Evolutionary conservation across 2,329 filamentous ascomycete genomes (phyloP), one percentile per base, ranked within the genome.

Genomic region (Fusarium vanettenii): DNA sequence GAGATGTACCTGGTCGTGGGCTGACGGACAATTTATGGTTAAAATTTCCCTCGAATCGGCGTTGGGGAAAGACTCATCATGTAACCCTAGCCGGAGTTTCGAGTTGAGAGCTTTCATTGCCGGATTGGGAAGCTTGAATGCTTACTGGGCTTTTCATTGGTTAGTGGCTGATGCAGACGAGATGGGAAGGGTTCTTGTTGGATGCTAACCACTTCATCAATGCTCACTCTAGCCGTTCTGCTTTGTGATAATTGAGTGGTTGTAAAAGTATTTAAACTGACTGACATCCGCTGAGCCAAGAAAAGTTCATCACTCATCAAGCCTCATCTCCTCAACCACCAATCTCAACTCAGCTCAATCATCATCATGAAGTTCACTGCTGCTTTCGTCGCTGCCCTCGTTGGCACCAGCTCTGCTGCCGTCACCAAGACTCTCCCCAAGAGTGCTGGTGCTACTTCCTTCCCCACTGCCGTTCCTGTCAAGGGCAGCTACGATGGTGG

Each of bases 361-460:
- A 35, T 16, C 25, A 50, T 25, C 64, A 75, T 75, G 73, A 75
- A 75, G 73, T 76, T 71, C 64, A 64, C 61, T n/a, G 45, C 70
- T 11, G 56, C 66, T 45, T 55, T 76, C 55, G 56, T 76, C 55
- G 73, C 72, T 18, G 63, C 64, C 64, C 67, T 75, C n/a, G 67
- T 64, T 60, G 67, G 73, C 61, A 60, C 75, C 13, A 67, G 67
- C 9, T 75, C 73, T 2, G 73, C 73, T 27, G 73, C 73, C 52
- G 73, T 74, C 41, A 76, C 73, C 27, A 76, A 65, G 60, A 76
- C 73, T 60, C 71, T 76, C n/a, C 73, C 73, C 25, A 71, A 74
- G 52, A 74, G 70, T 48, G 67, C 73, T 3, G 73, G 73, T 20
- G 41, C 43, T 16, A 72, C 73, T 20, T 72, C 73, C 11, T 76